These are phyloP conservation scores for Cryphonectria radicalis DNA, from an alignment of 2,329 filamentous ascomycete species.

Conservation along the genomic window DNA sequence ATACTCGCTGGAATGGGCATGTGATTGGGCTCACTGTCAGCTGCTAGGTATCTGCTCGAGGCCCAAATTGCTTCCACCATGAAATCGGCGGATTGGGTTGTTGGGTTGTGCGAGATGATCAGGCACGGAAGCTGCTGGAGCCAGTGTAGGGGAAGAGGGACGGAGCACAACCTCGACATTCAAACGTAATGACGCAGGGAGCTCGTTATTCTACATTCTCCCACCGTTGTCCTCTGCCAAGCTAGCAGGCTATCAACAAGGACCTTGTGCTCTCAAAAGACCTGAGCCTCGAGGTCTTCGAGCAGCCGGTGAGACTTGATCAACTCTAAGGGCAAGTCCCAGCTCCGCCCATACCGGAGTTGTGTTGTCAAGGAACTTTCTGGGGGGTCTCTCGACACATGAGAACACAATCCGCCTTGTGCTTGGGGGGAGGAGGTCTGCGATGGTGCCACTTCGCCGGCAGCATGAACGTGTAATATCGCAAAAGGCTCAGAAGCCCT, in stretches of 20 bases:
- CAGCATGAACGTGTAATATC: neutral
- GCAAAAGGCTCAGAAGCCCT: neutral
- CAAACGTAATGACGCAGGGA: too few relatives aligned
- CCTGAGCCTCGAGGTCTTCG: neutral
- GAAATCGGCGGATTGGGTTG: neutral
- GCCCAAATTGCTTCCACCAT: neutral
- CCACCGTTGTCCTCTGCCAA: neutral
- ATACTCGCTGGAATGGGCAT: neutral
- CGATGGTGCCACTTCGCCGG: neutral
- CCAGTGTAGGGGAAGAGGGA: neutral
- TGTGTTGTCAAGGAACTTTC: neutral
- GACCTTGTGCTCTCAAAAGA: neutral
- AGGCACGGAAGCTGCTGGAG: neutral
- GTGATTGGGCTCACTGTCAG: neutral
- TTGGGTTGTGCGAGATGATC: neutral
- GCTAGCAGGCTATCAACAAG: neutral
- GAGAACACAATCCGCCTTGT: neutral
- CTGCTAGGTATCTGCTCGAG: neutral
- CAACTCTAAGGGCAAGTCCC: neutral
- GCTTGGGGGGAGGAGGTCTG: neutral
- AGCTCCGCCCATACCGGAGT: neutral
- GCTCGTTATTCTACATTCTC: too few relatives aligned
- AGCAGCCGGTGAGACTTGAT: neutral
- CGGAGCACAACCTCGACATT: too few relatives aligned
- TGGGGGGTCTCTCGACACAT: neutral